phyloP scores from a whole-genome alignment of 257 asterid genomes.

The Ballota nigra region DNA sequence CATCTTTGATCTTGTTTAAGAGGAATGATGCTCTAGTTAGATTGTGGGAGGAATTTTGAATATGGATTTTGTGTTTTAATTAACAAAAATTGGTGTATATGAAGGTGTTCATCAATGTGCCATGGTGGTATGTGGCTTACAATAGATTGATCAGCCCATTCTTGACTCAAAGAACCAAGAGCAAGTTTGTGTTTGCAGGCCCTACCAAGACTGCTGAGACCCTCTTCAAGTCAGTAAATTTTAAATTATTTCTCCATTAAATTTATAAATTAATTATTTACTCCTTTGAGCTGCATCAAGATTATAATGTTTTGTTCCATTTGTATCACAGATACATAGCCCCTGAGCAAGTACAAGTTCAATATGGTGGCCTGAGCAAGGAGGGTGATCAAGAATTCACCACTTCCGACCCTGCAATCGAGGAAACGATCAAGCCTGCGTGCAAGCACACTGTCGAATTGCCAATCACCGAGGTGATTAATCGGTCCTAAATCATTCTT shows the following conservation, averaged over 20 bases:
- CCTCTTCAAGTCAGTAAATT: slow-evolving; percentile 64
- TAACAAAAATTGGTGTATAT: not conserved
- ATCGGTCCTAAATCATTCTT: not conserved
- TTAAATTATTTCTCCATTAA: not conserved
- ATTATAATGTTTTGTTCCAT: not conserved
- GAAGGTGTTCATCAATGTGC: slow-evolving; percentile 93
- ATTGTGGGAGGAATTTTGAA: too few relatives aligned
- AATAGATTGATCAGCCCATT: slow-evolving; percentile 84
- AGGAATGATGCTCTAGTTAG: too few relatives aligned
- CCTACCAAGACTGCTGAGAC: slow-evolving; percentile 85
- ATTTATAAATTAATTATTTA: not conserved
- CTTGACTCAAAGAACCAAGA: slow-evolving; percentile 88
- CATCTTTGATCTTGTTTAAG: not conserved
- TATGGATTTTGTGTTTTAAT: not conserved
- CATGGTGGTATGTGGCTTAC: slow-evolving; percentile 98
- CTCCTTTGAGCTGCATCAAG: not conserved
- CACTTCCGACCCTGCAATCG: slow-evolving; percentile 59
- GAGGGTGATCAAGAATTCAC: slow-evolving; percentile 75
- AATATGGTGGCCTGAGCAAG: slow-evolving; percentile 89
- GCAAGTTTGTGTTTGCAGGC: slow-evolving; percentile 99
- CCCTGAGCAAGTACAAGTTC: slow-evolving; percentile 85
- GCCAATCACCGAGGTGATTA: slow-evolving; percentile 79
- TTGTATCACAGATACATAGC: slow-evolving; percentile 70
- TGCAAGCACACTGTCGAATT: slow-evolving; percentile 68
- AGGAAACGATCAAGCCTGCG: slow-evolving; percentile 76